phyloP scores from a whole-genome alignment of 192 early-diverging fungal species.

The Linnemannia exigua region DNA sequence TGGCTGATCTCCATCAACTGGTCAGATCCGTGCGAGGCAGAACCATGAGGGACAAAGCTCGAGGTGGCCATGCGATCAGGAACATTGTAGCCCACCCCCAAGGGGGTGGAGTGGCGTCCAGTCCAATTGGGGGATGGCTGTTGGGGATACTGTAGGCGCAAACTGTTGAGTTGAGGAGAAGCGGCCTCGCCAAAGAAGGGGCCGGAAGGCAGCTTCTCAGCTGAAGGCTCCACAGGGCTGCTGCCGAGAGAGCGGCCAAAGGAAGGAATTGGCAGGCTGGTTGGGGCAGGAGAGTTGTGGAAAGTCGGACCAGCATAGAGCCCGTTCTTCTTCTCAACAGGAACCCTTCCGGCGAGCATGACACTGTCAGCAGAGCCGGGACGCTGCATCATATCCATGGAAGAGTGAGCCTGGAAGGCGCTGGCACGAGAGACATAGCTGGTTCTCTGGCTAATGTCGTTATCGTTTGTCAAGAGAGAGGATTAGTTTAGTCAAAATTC shows the following conservation, averaged over 20 bases:
- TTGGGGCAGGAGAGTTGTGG: slow-evolving; percentile 69
- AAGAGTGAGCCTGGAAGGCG: neutral
- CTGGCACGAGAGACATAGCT: neutral
- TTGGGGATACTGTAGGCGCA: slow-evolving; percentile 19
- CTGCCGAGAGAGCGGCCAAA: slow-evolving; percentile 36
- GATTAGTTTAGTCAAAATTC: neutral
- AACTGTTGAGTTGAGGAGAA: slow-evolving; percentile 47
- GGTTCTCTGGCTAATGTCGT: neutral
- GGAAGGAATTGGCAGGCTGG: slow-evolving; percentile 66
- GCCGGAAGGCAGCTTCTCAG: slow-evolving; percentile 18
- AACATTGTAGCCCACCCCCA: slow-evolving; percentile 45
- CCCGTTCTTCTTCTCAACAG: slow-evolving; percentile 33
- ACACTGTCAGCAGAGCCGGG: slow-evolving; percentile 16
- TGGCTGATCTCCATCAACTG: slow-evolving; percentile 64
- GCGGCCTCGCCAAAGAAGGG: slow-evolving; percentile 44
- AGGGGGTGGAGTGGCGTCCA: slow-evolving; percentile 29
- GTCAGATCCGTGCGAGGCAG: slow-evolving; percentile 29
- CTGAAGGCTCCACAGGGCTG: slow-evolving; percentile 29
- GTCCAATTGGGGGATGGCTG: neutral
- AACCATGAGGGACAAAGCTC: slow-evolving; percentile 30
- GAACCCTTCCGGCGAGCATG: slow-evolving; percentile 9
- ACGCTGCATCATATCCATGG: slow-evolving; percentile 18
- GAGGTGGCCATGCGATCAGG: slow-evolving; percentile 63
- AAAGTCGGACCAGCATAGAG: slow-evolving; percentile 71
- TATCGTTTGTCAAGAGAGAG: neutral